phyloP scores from a whole-genome alignment of 2,329 filamentous ascomycete genomes.

The Epichloe elymi region DNA sequence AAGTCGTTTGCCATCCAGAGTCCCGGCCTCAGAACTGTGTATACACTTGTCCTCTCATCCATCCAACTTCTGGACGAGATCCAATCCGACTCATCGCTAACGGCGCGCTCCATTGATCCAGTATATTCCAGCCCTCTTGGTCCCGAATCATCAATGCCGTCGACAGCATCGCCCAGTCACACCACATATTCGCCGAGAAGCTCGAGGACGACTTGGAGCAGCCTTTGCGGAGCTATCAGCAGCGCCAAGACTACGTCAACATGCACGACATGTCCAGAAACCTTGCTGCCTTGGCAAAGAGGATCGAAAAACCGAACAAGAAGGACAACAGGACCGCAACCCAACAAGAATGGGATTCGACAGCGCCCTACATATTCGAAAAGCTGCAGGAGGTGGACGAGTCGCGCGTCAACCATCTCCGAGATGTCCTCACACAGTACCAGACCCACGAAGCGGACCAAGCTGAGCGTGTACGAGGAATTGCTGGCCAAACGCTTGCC shows the following conservation, averaged over 20 bases:
- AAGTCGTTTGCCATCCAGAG: constrained; percentile 24
- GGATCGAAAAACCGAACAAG: constrained; percentile 70
- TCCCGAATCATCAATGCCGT: constrained; percentile 70
- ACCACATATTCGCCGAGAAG: constrained; percentile 65
- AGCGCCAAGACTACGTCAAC: constrained; percentile 63
- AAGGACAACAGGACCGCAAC: constrained; percentile 72
- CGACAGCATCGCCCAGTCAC: constrained; percentile 69
- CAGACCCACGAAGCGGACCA: constrained; percentile 87
- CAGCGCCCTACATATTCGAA: constrained; percentile 91
- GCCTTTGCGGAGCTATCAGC: constrained; percentile 64
- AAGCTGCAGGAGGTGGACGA: constrained; percentile 85
- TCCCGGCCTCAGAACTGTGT: too few relatives aligned
- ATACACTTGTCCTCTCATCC: neutral
- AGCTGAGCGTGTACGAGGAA: constrained; percentile 60
- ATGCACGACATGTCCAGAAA: constrained; percentile 75
- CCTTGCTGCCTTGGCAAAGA: constrained; percentile 65
- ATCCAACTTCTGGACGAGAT: neutral
- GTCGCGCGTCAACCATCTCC: constrained; percentile 73
- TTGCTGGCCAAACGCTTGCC: constrained; percentile 69
- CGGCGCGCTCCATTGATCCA: constrained; percentile 23
- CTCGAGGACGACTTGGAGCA: constrained; percentile 82
- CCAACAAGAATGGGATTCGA: constrained; percentile 80
- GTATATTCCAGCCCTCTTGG: constrained; percentile 86
- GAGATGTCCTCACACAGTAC: constrained; percentile 82
- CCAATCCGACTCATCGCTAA: constrained; percentile 3